Percentiles rank a stretch among this genome's conserved stretches.
These are phyloP conservation scores for Trichomonascaceae sp. DNA, from an alignment of 1,139 yeast genomes.

Conservation along the genomic window DNA sequence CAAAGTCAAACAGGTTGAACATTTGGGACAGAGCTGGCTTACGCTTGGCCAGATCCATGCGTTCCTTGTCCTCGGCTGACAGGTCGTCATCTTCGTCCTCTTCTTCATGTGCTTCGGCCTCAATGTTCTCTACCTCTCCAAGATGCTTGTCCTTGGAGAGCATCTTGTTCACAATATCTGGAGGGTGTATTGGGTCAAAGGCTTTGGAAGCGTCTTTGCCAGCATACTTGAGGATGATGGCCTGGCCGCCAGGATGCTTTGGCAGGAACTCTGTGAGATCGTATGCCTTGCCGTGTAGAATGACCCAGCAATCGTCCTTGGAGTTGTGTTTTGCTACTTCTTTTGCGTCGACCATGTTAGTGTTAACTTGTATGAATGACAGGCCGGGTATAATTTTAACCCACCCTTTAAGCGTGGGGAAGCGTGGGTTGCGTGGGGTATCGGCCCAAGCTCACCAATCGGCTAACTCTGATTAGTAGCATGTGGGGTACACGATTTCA, in stretches of 20 bases:
- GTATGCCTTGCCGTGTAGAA: constrained; percentile 71
- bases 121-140: constrained; percentile 25
- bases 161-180: constrained; percentile 52
- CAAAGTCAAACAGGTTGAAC: constrained; percentile 68
- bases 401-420: not conserved
- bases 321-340: constrained; percentile 48
- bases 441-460: too few species aligned
- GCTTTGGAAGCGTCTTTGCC: constrained; percentile 87
- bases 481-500: too few species aligned
- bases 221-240: constrained; percentile 60
- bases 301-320: constrained; percentile 71
- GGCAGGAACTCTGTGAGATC: constrained; percentile 68
- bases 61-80: constrained; percentile 22
- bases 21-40: constrained; percentile 60
- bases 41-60: constrained; percentile 26
- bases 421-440: not conserved
- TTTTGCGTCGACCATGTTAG: constrained; percentile 9
- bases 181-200: constrained; percentile 78
- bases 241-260: constrained; percentile 83
- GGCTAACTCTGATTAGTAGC: too few species aligned
- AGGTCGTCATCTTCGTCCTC: constrained; percentile 21
- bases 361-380: too few species aligned
- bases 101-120: not conserved
- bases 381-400: not conserved
- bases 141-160: constrained; percentile 33